Percentiles rank a stretch among this genome's conserved stretches.
Evolutionary conservation across 2,329 filamentous ascomycete genomes (phyloP).

Genomic region (Dendrostoma leiphaemia): DNA sequence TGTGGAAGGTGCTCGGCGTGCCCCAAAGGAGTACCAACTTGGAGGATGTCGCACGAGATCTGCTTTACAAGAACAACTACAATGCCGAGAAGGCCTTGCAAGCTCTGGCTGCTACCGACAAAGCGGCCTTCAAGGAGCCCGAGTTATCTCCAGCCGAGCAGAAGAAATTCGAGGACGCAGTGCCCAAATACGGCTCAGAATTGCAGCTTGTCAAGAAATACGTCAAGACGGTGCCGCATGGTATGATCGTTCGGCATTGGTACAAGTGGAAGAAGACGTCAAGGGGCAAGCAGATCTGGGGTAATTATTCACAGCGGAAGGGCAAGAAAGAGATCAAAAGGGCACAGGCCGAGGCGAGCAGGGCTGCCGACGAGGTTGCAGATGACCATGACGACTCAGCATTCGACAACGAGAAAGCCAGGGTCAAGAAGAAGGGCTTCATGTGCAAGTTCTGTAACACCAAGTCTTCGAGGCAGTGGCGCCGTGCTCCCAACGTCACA

Average conservation of each 20-base stretch:
- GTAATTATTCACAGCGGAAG: constrained; percentile 81
- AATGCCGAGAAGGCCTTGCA: constrained; percentile 69
- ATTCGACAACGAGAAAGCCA: constrained; percentile 86
- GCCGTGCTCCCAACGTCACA: constrained; percentile 76
- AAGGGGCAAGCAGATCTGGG: constrained; percentile 84
- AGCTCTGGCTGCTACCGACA: constrained; percentile 65
- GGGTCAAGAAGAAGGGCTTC: constrained; percentile 75
- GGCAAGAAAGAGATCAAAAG: constrained; percentile 84
- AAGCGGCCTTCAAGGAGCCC: constrained; percentile 78
- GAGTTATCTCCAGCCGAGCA: constrained; percentile 73
- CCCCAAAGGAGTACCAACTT: constrained; percentile 80
- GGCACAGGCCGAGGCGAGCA: constrained; percentile 67
- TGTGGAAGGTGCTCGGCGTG: constrained; percentile 68
- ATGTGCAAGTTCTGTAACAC: constrained; percentile 91
- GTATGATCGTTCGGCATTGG: constrained; percentile 86
- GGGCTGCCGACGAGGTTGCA: constrained; percentile 87
- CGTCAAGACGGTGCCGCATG: constrained; percentile 77
- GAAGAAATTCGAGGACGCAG: constrained; percentile 89
- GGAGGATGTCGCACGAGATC: constrained; percentile 75
- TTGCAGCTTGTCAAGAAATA: constrained; percentile 79
- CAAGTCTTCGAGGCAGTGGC: constrained; percentile 82
- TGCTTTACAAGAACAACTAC: constrained; percentile 71
- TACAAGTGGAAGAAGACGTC: constrained; percentile 98
- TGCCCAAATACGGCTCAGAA: constrained; percentile 88
- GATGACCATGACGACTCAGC: constrained; percentile 93